Evolutionary conservation across 2,329 filamentous ascomycete species (phyloP).

Genomic region (Hymenoscyphus occultus): DNA sequence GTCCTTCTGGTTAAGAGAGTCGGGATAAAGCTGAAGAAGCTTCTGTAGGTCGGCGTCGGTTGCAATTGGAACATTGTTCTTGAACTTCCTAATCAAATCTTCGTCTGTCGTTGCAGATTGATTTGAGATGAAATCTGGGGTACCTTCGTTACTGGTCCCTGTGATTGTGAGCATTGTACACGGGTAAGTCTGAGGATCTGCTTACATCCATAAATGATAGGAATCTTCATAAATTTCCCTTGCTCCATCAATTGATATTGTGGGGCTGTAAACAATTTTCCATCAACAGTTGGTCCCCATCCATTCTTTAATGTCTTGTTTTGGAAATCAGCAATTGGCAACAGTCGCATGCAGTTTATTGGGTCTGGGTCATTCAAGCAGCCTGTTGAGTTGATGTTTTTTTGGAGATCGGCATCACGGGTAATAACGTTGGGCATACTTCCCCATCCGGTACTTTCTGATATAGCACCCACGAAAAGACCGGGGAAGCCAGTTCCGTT

Average conservation of each 20-base stretch:
- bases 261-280: slow-evolving; percentile 16
- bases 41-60: not conserved
- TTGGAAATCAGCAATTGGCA: slow-evolving; percentile 43
- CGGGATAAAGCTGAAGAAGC: not conserved
- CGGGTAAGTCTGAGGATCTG: no score
- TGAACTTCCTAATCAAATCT: not conserved
- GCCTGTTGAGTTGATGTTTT: slow-evolving; percentile 43
- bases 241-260: slow-evolving; percentile 40
- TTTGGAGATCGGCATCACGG: slow-evolving; percentile 44
- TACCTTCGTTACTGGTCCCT: not conserved
- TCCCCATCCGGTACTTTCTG: slow-evolving; percentile 49
- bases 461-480: slow-evolving; percentile 49
- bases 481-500: slow-evolving; percentile 39
- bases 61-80: not conserved
- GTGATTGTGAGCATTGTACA: not conserved
- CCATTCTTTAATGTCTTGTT: slow-evolving; percentile 19
- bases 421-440: slow-evolving; percentile 28
- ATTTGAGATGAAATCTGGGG: not conserved
- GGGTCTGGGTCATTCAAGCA: slow-evolving; percentile 38
- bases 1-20: not conserved
- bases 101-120: slow-evolving; percentile 1
- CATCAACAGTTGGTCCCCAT: slow-evolving; percentile 19
- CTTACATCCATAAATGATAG: slow-evolving; percentile 44
- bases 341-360: slow-evolving; percentile 45
- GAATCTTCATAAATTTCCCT: slow-evolving; percentile 51